Percentiles rank a stretch among this genome's conserved stretches.
Evolutionary conservation across 768 basidiomycete species (phyloP).

Genomic region (Amanita rubescens): DNA sequence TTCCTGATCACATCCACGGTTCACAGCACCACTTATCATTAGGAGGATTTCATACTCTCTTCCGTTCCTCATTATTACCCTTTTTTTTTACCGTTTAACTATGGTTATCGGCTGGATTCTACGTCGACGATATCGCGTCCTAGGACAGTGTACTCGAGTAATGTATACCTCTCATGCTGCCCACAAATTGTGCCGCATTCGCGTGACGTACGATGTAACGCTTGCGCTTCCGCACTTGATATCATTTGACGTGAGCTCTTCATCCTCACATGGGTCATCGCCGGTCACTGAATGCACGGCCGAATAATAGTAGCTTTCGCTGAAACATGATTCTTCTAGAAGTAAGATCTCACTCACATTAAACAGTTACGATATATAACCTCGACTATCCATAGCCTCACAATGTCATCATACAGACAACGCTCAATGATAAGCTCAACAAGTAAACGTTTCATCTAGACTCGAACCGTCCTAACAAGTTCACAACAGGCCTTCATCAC

Average conservation of each 20-base stretch:
- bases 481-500: slow-evolving; percentile 65
- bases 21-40: not conserved
- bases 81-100: not conserved
- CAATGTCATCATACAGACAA: slow-evolving; percentile 89
- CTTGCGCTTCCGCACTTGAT: not conserved
- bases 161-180: not conserved
- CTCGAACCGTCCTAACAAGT: slow-evolving; percentile 5
- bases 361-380: not conserved
- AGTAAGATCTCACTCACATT: slow-evolving; percentile 31
- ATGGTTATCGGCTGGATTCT: not conserved
- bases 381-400: slow-evolving; percentile 51
- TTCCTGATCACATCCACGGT: not conserved
- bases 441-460: slow-evolving; percentile 46
- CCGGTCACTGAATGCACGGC: not conserved
- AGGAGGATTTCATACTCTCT: slow-evolving; percentile 3
- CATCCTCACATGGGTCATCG: too few species aligned
- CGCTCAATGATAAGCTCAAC: slow-evolving; percentile 75
- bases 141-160: not conserved
- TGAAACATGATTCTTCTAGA: slow-evolving; percentile 78
- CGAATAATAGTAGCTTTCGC: not conserved
- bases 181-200: not conserved
- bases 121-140: not conserved
- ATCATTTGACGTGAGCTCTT: not conserved
- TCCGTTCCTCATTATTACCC: slow-evolving; percentile 9
- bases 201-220: not conserved